Conservation (phyloP, 495 filamentous ascomycete genomes). For the Penicillium herquei region DNA sequence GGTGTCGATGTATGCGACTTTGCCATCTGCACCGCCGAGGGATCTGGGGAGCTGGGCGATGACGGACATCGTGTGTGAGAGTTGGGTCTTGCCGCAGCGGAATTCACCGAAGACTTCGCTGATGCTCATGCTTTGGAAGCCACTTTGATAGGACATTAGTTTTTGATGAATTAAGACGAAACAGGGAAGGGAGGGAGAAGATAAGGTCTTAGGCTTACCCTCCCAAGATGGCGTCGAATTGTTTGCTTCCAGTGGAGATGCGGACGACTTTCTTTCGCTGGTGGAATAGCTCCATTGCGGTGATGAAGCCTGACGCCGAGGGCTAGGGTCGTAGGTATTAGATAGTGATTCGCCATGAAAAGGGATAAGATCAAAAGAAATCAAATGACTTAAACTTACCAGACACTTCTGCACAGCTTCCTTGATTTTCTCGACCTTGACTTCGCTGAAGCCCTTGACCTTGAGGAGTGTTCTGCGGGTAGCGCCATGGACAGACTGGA, state of each 20-base stretch:
- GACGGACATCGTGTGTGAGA: slow-evolving; percentile 68
- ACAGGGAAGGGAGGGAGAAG: not conserved
- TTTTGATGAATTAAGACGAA: not conserved
- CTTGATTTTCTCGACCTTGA: slow-evolving; percentile 81
- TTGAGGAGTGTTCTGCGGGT: slow-evolving; percentile 66
- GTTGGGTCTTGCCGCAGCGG: slow-evolving; percentile 74
- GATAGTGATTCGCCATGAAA: not conserved
- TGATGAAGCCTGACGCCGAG: slow-evolving; percentile 67
- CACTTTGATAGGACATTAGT: slow-evolving; percentile 38
- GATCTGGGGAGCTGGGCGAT: slow-evolving; percentile 59
- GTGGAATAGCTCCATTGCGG: slow-evolving; percentile 68
- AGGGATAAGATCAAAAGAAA: not conserved
- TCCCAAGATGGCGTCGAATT: slow-evolving; percentile 69
- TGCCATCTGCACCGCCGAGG: slow-evolving; percentile 72
- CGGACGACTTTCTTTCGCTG: slow-evolving; percentile 66
- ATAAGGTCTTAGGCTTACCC: slow-evolving; percentile 43
- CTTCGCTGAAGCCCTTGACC: slow-evolving; percentile 78
- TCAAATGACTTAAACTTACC: slow-evolving; percentile 31
- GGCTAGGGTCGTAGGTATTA: slow-evolving; percentile 44
- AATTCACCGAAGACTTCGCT: slow-evolving; percentile 74
- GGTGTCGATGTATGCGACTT: slow-evolving; percentile 79
- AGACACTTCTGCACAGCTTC: slow-evolving; percentile 72
- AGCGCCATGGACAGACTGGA: slow-evolving; percentile 62
- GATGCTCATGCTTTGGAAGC: slow-evolving; percentile 79
- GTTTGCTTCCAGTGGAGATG: slow-evolving; percentile 74